Conservation (phyloP, 257 asterid genomes). For the Scutellaria minor region DNA sequence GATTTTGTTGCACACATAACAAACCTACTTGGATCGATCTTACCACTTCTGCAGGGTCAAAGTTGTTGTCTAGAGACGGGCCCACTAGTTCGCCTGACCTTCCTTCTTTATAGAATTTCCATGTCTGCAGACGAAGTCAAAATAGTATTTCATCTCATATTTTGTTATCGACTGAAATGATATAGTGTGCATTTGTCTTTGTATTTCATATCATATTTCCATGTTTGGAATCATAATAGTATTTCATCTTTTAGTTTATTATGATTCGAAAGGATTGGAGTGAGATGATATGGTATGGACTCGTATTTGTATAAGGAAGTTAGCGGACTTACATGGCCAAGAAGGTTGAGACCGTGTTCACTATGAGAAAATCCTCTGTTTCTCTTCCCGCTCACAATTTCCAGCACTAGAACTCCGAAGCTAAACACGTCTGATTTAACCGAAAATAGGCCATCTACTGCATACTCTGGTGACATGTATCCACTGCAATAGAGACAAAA, state of each 20-base stretch:
- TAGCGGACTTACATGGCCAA: constrained; percentile 34
- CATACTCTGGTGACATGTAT: constrained; percentile 42
- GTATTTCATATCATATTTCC: too few species aligned
- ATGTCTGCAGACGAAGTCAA: background rate
- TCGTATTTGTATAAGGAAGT: too few species aligned
- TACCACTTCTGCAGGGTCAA: background rate
- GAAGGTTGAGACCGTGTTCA: constrained; percentile 34
- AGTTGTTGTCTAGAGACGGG: background rate
- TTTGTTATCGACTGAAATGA: too few species aligned
- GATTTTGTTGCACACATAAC: constrained; percentile 36
- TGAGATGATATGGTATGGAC: too few species aligned
- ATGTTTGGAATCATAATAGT: too few species aligned
- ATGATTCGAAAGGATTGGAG: too few species aligned
- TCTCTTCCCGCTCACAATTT: constrained; percentile 32
- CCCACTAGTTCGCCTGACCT: constrained; percentile 28
- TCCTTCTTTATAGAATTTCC: constrained; percentile 36
- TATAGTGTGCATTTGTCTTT: too few species aligned
- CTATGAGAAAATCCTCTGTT: constrained; percentile 33
- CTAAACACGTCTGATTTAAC: constrained; percentile 38
- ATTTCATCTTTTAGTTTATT: too few species aligned
- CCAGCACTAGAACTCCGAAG: constrained; percentile 33
- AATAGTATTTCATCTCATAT: background rate
- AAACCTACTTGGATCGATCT: constrained; percentile 31
- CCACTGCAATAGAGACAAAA: constrained; percentile 14
- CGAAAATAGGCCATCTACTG: constrained; percentile 34